Evolutionary conservation across 1,284 basidiomycete species (phyloP).

Genomic region (Apiotrichum mycotoxinovorans): DNA sequence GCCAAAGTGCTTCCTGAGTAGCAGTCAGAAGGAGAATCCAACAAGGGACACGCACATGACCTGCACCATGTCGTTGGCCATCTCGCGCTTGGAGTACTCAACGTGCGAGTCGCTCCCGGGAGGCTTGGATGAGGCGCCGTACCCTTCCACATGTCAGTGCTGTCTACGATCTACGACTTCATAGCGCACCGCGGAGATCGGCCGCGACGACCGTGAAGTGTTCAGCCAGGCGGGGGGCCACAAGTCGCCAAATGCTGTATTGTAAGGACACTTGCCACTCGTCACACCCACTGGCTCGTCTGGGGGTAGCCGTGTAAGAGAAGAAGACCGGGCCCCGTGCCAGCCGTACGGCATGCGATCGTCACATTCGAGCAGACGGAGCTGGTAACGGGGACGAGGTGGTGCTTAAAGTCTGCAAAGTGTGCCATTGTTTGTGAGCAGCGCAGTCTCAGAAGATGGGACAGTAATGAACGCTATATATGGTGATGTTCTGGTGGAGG

Average conservation of each 20-base stretch:
- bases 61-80: constrained; percentile 46
- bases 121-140: constrained; percentile 34
- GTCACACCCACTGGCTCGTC: constrained; percentile 16
- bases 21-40: too few relatives aligned
- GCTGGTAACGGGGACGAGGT: too few relatives aligned
- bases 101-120: constrained; percentile 31
- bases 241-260: constrained; percentile 41
- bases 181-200: constrained; percentile 32
- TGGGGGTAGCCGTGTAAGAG: constrained; percentile 50
- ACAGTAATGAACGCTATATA: too few relatives aligned
- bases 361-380: too few relatives aligned
- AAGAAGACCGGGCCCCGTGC: constrained; percentile 20
- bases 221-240: constrained; percentile 37
- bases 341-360: too few relatives aligned
- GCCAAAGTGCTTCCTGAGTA: too few relatives aligned
- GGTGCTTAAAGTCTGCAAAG: too few relatives aligned
- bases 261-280: too few relatives aligned
- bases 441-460: too few relatives aligned
- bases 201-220: constrained; percentile 43
- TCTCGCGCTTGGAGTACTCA: constrained; percentile 48
- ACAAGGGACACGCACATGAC: constrained; percentile 36
- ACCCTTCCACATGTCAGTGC: constrained; percentile 16
- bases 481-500: too few relatives aligned
- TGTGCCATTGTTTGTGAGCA: too few relatives aligned
- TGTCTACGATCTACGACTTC: too few relatives aligned